These are phyloP conservation scores for Colletotrichum gloeosporioides DNA, from an alignment of 2,329 filamentous ascomycete species.

Conservation along the genomic window DNA sequence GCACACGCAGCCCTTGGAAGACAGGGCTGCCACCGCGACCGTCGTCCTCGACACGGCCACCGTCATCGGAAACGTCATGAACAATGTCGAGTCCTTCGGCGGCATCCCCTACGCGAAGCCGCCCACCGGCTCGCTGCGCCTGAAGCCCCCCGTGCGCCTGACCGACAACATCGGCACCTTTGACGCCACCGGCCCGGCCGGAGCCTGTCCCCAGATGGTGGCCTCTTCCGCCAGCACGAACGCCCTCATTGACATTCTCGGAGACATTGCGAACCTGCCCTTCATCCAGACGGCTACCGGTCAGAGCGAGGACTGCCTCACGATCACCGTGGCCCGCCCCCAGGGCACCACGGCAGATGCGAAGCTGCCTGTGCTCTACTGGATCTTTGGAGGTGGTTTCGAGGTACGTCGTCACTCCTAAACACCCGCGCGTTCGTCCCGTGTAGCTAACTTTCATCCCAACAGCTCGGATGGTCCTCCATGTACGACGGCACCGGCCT, in stretches of 20 bases:
- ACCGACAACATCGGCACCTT: constrained; percentile 55
- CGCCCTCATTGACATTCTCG: constrained; percentile 39
- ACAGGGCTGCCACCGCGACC: constrained; percentile 13
- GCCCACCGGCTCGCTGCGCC: constrained; percentile 60
- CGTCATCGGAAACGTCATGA: constrained; percentile 25
- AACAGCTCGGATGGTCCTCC: constrained; percentile 31
- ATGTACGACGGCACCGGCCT: constrained; percentile 42
- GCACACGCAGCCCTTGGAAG: constrained; percentile 3
- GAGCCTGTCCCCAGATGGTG: constrained; percentile 65
- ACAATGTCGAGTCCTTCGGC: constrained; percentile 60
- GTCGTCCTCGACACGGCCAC: constrained; percentile 25
- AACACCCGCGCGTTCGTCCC: not conserved
- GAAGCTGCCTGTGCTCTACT: constrained; percentile 61
- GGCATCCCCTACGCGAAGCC: constrained; percentile 70
- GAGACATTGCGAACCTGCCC: constrained; percentile 45
- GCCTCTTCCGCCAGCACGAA: constrained; percentile 25
- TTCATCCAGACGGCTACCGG: constrained; percentile 47
- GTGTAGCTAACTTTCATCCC: not conserved
- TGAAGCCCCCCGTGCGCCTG: constrained; percentile 64
- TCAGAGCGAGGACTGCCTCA: constrained; percentile 58
- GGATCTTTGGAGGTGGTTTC: constrained; percentile 63
- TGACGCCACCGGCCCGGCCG: constrained; percentile 51
- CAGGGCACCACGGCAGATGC: constrained; percentile 41
- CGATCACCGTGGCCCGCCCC: constrained; percentile 52
- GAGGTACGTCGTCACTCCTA: constrained; percentile 10